Base-by-base conservation (phyloP, 768 basidiomycete genomes). In the Zangia roseola region DNA sequence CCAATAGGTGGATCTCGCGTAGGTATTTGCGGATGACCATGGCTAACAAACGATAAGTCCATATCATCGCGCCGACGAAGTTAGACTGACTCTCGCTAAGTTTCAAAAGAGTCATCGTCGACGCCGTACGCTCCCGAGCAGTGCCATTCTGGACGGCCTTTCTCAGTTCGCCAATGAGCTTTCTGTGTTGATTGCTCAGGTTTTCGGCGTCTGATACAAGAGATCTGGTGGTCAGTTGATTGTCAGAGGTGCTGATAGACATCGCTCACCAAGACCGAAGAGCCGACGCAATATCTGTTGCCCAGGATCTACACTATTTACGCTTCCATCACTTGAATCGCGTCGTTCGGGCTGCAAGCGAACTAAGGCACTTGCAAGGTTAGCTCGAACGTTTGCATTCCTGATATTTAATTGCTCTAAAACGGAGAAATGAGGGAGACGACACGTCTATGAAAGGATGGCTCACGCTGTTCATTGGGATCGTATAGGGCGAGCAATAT, bases 91-190 rank as follows among this genome's bases (percentile, higher is more conserved):
- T 54, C 20, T 62, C 53, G 41, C 52, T 56, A 17, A 63, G 43
- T 14, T 54, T 59, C 33, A 64, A 5, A 25, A 63, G 19, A 0
- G 62, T 57, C 45, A 62, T 37, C 6, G 62, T 64, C 10, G 60
- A 53, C 21, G 57, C 53, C 4, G 53, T 64, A 16, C 62, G 62
- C n/a, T 53, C 63, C 19, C 41, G 49, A n/a, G 38, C 20, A 25
- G 45, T 44, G 5, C 45, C 39, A 0, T 24, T 40, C 33, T 40
- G 31, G 26, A 43, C 30, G 7, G 53, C 51, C 3, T 2, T 23
- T 20, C 38, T 54, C 12, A 63, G 33, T 24, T 49, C 49, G 16
- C 17, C 10, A 6, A 63, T 53, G 17, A 64, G 53, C 10, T 16
- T 49, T 36, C 10, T 28, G 1, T 61, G 54, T 6, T 2, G 16